Evolutionary conservation across 2,329 filamentous ascomycete genomes (phyloP), one percentile per base, ranked within the genome.

Genomic region (Colletotrichum shisoi): DNA sequence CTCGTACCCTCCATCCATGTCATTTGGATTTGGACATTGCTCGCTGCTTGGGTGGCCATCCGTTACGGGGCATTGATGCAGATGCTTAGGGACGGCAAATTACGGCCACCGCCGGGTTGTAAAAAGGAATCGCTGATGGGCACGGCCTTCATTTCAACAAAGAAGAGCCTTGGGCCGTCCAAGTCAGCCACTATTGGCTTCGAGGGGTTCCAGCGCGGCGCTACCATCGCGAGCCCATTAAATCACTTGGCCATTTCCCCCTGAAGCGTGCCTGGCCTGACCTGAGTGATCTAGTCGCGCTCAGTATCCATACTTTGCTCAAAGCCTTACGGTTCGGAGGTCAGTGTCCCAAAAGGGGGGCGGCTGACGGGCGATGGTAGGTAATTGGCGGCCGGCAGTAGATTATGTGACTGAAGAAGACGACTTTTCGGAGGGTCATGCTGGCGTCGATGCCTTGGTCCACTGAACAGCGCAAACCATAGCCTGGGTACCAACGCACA

Each of bases 101-200:
- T 67, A 53, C 63, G 51, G 63, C 57, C 66, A 57, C 51, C 67
- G 53, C 63, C 63, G 63, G 62, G 57, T 63, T 67, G 31, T 8
- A 34, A 34, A 34, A 34, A 68, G 52, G 62, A 66, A 42, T 67
- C 62, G 57, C 62, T 48, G 57, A 57, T 52, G 63, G 45, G 44
- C 52, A 52, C 37, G 51, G 62, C 56, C 27, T 57, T 67, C 66
- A 68, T 67, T 68, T 67, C 57, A 68, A 68, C 51, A 66, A 67
- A 64, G 61, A 67, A 64, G 58, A 63, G 52, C 59, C 53, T 67
- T 63, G 65, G 40, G 48, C 40, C 49, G 52, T 57, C 63, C 46
- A 40, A 57, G 57, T 62, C 63, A 49, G 62, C 66, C 51, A 67
- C 62, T 68, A 68, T 68, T 67, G 66, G 57, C 39, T 48, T 59